A percentile compares a stretch with the other conserved stretches of the same genome.
Conservation (phyloP, 1,139 yeast species). For the Suhomyces anneliseae region DNA sequence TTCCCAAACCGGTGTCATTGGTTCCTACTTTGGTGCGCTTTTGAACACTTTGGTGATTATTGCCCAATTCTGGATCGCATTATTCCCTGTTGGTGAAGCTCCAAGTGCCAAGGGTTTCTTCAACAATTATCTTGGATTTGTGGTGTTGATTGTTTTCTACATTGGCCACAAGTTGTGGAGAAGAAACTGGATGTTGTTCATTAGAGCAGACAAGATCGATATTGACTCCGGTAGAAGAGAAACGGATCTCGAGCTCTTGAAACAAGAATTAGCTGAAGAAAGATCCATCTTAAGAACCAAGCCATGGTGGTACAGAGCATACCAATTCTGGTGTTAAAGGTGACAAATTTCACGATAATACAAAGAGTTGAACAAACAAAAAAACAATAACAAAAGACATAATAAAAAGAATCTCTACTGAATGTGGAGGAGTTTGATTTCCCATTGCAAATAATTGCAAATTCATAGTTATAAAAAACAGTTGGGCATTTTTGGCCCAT, state of each 20-base stretch:
- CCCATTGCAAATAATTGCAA: too few relatives aligned
- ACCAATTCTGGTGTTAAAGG: conserved; percentile 55
- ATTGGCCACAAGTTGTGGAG: conserved; percentile 45
- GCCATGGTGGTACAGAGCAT: conserved; percentile 54
- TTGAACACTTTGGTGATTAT: conserved; percentile 51
- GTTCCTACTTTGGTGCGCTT: conserved; percentile 51
- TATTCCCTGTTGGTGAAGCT: conserved; percentile 39
- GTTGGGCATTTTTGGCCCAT: too few relatives aligned
- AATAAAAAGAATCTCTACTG: too few relatives aligned
- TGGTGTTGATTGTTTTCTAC: conserved; percentile 36
- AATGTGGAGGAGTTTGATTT: too few relatives aligned
- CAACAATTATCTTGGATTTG: conserved; percentile 38
- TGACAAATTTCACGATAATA: too few relatives aligned
- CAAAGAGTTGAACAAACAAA: not conserved
- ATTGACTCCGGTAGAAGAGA: conserved; percentile 71
- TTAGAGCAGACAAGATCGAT: conserved; percentile 56
- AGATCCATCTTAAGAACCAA: conserved; percentile 49
- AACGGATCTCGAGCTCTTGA: conserved; percentile 61
- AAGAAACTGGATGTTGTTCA: conserved; percentile 35
- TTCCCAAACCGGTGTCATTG: conserved; percentile 56
- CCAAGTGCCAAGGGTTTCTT: conserved; percentile 41
- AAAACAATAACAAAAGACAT: not conserved
- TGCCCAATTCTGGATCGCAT: conserved; percentile 51
- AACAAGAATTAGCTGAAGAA: conserved; percentile 66
- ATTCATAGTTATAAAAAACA: too few relatives aligned